phyloP scores from a whole-genome alignment of 1,284 basidiomycete species.

The Pyrrhoderma noxium region DNA sequence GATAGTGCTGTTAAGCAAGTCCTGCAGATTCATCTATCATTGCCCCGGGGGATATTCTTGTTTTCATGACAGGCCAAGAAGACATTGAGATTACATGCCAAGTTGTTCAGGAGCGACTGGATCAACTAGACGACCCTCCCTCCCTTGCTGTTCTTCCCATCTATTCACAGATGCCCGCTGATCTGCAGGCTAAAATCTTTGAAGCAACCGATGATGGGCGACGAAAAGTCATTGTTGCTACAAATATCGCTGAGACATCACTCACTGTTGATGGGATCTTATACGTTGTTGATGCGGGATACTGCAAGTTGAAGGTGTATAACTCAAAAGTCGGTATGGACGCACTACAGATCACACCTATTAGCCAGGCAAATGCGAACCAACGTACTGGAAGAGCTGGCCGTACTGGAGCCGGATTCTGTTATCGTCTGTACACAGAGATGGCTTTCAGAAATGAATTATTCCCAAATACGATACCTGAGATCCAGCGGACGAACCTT shows the following conservation, averaged over 20 bases:
- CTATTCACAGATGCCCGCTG: conserved; percentile 99
- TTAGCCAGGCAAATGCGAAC: conserved; percentile 95
- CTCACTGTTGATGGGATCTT: conserved; percentile 96
- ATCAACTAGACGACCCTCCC: conserved; percentile 85
- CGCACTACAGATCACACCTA: conserved; percentile 95
- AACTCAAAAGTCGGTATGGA: conserved; percentile 99
- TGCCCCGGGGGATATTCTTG: conserved; percentile 92
- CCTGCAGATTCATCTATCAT: conserved; percentile 90
- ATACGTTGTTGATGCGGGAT: conserved; percentile 94
- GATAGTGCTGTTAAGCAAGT: conserved; percentile 98
- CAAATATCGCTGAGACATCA: conserved; percentile 99
- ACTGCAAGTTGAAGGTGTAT: conserved; percentile 97
- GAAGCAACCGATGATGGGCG: conserved; percentile 91
- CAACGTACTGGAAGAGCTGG: conserved; percentile 96
- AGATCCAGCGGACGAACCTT: conserved; percentile 60
- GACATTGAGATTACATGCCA: conserved; percentile 96
- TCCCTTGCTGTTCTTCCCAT: conserved; percentile 89
- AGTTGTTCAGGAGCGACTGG: conserved; percentile 85
- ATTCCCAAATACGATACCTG: conserved; percentile 67
- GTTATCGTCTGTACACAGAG: conserved; percentile 92
- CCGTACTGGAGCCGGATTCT: conserved; percentile 89
- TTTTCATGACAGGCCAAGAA: conserved; percentile 99
- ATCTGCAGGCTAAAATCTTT: conserved; percentile 97
- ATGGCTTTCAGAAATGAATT: conserved; percentile 86
- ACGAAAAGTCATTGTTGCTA: conserved; percentile 95